A percentile compares a stretch with the other conserved stretches of the same genome.
Conservation (phyloP, 2,329 filamentous ascomycete species). For the Sporothrix pallida region DNA sequence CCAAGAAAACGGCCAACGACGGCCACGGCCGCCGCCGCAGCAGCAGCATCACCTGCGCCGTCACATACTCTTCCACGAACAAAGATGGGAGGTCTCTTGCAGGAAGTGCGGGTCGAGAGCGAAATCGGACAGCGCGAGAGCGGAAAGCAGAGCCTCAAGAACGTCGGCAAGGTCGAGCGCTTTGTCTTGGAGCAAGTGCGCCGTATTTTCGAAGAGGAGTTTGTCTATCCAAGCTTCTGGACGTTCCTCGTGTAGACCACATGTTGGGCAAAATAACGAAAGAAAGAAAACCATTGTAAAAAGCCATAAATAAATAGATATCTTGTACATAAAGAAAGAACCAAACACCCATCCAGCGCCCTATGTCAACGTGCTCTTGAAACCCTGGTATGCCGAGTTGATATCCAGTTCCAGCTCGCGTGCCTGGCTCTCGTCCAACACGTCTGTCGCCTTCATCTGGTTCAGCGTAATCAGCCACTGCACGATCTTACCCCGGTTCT, state of each 20-base stretch:
- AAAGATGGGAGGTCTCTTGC: slow-evolving; percentile 75
- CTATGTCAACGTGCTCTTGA: slow-evolving; percentile 77
- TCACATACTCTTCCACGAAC: slow-evolving; percentile 24
- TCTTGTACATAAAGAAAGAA: slow-evolving; percentile 26
- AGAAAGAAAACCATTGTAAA: neutral
- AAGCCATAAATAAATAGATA: neutral
- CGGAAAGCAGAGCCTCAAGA: slow-evolving; percentile 94
- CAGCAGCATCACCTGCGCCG: slow-evolving; percentile 37
- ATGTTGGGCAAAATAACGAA: neutral
- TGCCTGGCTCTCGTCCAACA: slow-evolving; percentile 84
- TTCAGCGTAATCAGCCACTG: slow-evolving; percentile 98
- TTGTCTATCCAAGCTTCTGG: slow-evolving; percentile 98
- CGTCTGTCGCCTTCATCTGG: slow-evolving; percentile 95
- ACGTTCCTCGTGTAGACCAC: slow-evolving; percentile 78
- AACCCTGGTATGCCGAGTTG: slow-evolving; percentile 90
- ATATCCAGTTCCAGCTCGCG: slow-evolving; percentile 92
- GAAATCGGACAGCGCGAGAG: slow-evolving; percentile 93
- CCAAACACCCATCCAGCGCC: neutral
- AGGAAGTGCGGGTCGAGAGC: slow-evolving; percentile 95
- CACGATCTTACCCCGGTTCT: slow-evolving; percentile 94
- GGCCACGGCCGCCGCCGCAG: slow-evolving; percentile 26
- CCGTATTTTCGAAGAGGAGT: slow-evolving; percentile 97
- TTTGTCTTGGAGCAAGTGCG: slow-evolving; percentile 97
- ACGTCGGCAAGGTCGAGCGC: slow-evolving; percentile 97
- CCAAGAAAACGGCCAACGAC: slow-evolving; percentile 39